These are phyloP conservation scores for Hypseocharis bilobata DNA, from an alignment of 441 rosid genomes.

Conservation along the genomic window DNA sequence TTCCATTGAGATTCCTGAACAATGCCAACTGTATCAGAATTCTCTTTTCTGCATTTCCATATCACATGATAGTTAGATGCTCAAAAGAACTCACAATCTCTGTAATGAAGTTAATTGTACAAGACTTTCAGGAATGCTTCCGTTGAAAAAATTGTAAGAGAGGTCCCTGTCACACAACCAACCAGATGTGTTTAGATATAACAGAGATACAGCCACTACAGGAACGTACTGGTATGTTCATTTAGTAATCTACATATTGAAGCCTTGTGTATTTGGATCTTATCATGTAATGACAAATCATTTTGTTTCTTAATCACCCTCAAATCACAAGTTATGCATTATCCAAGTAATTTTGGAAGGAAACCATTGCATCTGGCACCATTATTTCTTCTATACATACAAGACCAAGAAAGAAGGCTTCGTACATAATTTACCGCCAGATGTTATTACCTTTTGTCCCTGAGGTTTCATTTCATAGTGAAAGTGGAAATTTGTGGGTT, in stretches of 20 bases:
- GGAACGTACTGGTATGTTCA: too few species aligned
- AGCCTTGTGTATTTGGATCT: not conserved
- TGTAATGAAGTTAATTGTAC: constrained; percentile 64
- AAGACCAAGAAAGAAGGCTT: too few species aligned
- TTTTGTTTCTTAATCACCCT: too few species aligned
- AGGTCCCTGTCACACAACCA: constrained; percentile 60
- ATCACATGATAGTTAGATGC: constrained; percentile 4
- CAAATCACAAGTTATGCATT: too few species aligned
- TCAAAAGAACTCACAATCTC: constrained; percentile 53
- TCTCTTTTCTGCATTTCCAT: not conserved
- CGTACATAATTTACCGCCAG: too few species aligned
- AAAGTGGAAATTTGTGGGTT: too few species aligned
- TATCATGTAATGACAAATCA: not conserved
- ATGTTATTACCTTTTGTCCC: too few species aligned
- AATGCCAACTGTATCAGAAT: constrained; percentile 18
- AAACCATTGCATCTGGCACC: too few species aligned
- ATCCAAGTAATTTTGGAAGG: too few species aligned
- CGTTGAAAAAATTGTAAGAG: constrained; percentile 71
- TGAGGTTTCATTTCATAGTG: too few species aligned
- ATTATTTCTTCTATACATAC: too few species aligned
- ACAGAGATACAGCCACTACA: not conserved
- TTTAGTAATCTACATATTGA: too few species aligned
- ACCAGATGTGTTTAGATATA: constrained; percentile 10
- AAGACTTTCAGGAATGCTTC: constrained; percentile 77
- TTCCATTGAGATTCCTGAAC: constrained; percentile 80